A percentile compares a stretch with the other conserved stretches of the same genome.
phyloP scores from a whole-genome alignment of 305 asterid genomes.

The Fraxinus paxiana region DNA sequence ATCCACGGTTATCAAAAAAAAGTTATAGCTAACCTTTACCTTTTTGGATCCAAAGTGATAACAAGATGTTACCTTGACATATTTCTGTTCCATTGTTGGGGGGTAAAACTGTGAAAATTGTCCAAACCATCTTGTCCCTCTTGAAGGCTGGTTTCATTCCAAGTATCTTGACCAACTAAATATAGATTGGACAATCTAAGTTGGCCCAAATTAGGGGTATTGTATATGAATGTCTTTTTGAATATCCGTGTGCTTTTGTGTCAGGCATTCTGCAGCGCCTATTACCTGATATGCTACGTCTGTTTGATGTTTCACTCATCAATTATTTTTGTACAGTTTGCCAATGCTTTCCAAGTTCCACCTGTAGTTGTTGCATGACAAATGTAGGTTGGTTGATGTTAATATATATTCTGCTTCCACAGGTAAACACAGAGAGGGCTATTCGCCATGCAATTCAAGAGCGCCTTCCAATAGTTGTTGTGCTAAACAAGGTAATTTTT shows the following conservation, averaged over 20 bases:
- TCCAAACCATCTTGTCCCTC: not conserved
- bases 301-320: not conserved
- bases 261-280: not conserved
- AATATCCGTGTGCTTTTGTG: not conserved
- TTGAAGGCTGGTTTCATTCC: not conserved
- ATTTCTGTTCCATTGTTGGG: not conserved
- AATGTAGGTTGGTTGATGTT: not conserved
- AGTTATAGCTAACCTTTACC: not conserved
- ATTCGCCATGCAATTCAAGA: conserved; percentile 95
- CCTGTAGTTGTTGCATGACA: not conserved
- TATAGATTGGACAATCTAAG: not conserved
- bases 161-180: conserved; percentile 1
- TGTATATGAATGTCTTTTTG: not conserved
- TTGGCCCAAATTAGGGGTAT: not conserved
- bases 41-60: not conserved
- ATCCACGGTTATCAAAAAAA: too few relatives aligned
- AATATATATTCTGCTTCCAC: conserved; percentile 15
- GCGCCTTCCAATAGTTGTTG: conserved; percentile 82
- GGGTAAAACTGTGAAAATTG: not conserved
- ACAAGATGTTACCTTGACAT: not conserved
- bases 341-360: not conserved
- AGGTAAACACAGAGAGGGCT: conserved; percentile 97
- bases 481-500: conserved; percentile 79
- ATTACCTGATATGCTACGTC: not conserved
- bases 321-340: not conserved